Evolutionary conservation across 176 grass and related monocot genomes (phyloP).

Genomic region (Cenchrus purpureus): DNA sequence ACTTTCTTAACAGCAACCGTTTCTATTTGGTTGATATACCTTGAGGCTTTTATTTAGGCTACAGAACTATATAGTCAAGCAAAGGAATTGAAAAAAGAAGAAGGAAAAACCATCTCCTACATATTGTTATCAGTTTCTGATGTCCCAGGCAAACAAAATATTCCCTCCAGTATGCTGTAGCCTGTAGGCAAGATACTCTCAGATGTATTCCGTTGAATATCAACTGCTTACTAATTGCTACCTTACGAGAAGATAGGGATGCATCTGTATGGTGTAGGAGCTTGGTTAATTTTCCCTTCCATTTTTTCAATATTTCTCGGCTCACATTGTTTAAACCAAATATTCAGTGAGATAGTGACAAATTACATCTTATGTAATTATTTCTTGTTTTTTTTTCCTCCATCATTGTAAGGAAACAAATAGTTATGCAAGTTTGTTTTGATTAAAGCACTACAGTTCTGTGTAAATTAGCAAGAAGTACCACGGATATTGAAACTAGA

Average conservation of each 20-base stretch:
- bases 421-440: not conserved
- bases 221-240: not conserved
- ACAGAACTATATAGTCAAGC: constrained; percentile 11
- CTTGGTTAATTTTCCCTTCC: not conserved
- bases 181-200: not conserved
- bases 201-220: not conserved
- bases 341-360: not conserved
- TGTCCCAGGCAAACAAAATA: not conserved
- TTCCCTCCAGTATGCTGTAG: not conserved
- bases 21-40: constrained; percentile 15
- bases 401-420: constrained; percentile 23
- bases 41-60: constrained; percentile 4
- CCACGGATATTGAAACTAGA: constrained; percentile 13
- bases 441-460: constrained; percentile 19
- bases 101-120: not conserved
- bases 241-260: constrained; percentile 6
- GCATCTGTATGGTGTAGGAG: not conserved
- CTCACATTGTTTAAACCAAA: constrained; percentile 14
- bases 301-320: constrained; percentile 4
- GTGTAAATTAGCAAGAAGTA: constrained; percentile 16
- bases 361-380: constrained; percentile 24
- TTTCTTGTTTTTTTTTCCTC: constrained; percentile 27
- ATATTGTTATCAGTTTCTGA: not conserved
- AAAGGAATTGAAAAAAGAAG: not conserved
- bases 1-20: not conserved